Evolutionary conservation across 139 green algal species (phyloP), one percentile per base, ranked within the genome.

Genomic region (Yamagishiella unicocca): DNA sequence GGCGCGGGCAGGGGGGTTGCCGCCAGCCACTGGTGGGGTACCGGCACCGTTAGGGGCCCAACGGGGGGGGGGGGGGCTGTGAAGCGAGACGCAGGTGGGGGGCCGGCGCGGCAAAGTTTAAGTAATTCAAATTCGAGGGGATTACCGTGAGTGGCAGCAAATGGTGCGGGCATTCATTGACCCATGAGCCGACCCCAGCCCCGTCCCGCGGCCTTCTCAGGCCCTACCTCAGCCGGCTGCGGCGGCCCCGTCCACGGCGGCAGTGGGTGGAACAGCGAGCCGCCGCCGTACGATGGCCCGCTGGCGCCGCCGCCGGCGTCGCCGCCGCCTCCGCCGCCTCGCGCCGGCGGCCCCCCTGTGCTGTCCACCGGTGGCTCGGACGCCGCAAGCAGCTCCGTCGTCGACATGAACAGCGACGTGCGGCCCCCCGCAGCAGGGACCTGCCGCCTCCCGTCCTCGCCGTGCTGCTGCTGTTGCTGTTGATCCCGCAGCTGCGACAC

Each of bases 391-490:
- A 33, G 0, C 17, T 82, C 45, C 27, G 72, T 80, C n/a, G 72
- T 80, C 12, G 42, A 80, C 43, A 62, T 4, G 40, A 80, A 80
- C 43, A 33, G 31, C 31, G 73, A 21, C 9, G 17, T 24, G 46
- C 12, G 45, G 64, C 9, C 25, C 29, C 64, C 33, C 12, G 24
- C 19, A 29, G 25, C 64, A 12, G n/a, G n/a, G n/a, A n/a, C n/a
- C n/a, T n/a, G n/a, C n/a, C n/a, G n/a, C n/a, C n/a, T 12, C 64
- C 5, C 2, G 64, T 42, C 19, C 2, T 37, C 24, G 54, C n/a
- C 35, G 35, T 43, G 75, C 75, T 64, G 75, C 33, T 25, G 50
- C 74, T n/a, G 74, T 33, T 38, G 73, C n/a, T 45, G n/a, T 46
- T n/a, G 46, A 22, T 8, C 27, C 55, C 55, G 55, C 55, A 19